Conservation (phyloP, 129 eudicot genomes). For the Lactuca sativa region DNA sequence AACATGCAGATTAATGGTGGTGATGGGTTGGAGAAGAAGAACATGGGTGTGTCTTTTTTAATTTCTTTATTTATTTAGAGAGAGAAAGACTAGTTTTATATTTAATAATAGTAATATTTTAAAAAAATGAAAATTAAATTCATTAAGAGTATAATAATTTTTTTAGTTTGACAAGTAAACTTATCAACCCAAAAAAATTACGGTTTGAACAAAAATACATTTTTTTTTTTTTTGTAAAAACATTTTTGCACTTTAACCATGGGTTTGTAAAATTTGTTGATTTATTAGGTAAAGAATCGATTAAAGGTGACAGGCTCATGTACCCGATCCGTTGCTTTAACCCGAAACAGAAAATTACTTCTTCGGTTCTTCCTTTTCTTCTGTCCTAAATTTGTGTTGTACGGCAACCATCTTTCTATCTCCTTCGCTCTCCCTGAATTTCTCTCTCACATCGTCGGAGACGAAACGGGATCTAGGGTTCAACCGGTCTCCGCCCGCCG, state of each 20-base stretch:
- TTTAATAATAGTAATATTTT: no score
- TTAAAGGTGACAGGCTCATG: conserved; percentile 3
- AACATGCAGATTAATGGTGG: conserved; percentile 51
- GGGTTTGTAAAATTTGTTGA: not conserved
- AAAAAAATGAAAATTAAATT: no score
- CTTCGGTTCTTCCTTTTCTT: conserved; percentile 7
- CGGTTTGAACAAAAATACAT: no score
- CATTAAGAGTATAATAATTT: no score
- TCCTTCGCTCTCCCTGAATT: conserved; percentile 18
- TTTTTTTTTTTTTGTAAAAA: no score
- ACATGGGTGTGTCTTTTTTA: no score
- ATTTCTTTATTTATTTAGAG: no score
- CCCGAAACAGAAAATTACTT: conserved; percentile 32
- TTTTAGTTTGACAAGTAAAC: no score
- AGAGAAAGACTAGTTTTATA: no score
- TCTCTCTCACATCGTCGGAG: conserved; percentile 23
- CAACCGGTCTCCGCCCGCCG: conserved; percentile 12
- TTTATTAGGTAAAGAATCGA: conserved; percentile 25
- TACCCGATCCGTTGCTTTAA: conserved; percentile 23
- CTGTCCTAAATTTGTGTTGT: conserved; percentile 4
- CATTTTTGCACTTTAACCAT: not conserved
- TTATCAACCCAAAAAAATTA: no score
- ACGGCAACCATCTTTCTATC: conserved; percentile 29
- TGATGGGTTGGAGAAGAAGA: not conserved
- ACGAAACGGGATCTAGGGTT: conserved; percentile 37